Base-by-base conservation (phyloP, 2,329 filamentous ascomycete genomes). In the Escovopsis sp. region DNA sequence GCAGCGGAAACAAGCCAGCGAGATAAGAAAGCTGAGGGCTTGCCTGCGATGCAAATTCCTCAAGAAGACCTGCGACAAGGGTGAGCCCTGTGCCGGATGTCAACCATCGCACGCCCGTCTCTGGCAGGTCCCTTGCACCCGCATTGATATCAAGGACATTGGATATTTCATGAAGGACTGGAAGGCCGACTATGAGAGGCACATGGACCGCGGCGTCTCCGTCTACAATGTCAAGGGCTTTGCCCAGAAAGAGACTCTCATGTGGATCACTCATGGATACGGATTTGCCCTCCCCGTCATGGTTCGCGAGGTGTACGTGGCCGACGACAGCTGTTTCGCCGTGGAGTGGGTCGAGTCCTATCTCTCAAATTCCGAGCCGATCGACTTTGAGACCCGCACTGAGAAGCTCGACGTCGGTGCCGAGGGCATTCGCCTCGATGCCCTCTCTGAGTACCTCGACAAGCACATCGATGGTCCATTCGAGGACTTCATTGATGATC, bases 121-220 rank as follows among this genome's bases (percentile, higher is more conserved):
- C 40, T 96, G 89, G 89, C 88, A 95, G 65, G 89, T 96, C 36
- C 89, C 89, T 46, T 96, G 89, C 71, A 96, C 89, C 34, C 84
- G 89, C 47, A 94, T 95, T 56, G 89, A 95, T 62, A 96, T 96
- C 71, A 95, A 94, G 73, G 89, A 96, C 55, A 94, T 96, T 55
- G 84, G 79, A 35, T 94, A 93, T 64, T 96, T 96, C 70, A 91
- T 95, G 84, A 95, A 95, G 71, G 89, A 95, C 63, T 96, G 88
- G 88, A 94, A 89, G 66, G 88, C 87, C 36, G 89, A 96, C 61
- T 94, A 91, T 54, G 87, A 94, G 65, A 81, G 87, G 52, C 88
- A 95, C 58, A 76, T 91, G 51, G 83, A 77, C 48, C 77, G 84
- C 44, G 85, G 84, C 42, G 86, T 95, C 58, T 93, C 87, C 2